Base-by-base conservation (phyloP, 495 filamentous ascomycete genomes). In the Barbatosphaeria neglecta region DNA sequence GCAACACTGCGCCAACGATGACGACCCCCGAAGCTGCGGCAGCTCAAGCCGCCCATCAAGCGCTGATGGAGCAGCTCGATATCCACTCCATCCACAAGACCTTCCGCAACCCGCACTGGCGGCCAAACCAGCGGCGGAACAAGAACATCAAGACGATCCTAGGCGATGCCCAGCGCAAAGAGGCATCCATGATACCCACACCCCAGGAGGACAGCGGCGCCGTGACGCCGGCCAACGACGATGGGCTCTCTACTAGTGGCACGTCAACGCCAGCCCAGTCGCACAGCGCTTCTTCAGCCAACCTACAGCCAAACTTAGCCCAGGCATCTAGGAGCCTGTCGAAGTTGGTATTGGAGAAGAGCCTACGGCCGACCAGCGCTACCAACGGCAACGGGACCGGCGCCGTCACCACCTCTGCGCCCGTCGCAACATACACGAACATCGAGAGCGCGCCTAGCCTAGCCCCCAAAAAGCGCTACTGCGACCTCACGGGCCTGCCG, bases 81-180 rank as follows among this genome's bases (percentile, higher is more conserved):
- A 84, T 95, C 53, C 81, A 88, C 49, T 71, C 77, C 16, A 74
- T 87, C 57, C 82, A 75, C 20, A 87, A 89, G 61, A 84, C 79
- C 46, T 97, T 93, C 73, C 88, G 92, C 52, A 94, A 87, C 58
- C 69, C 82, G 0, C 64, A 80, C 58, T 98, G 90, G 90, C 87
- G 82, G 50, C 85, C 93, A 16, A 84, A 90, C 47, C 84, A 88
- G 63, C 87, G 92, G 13, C 87, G 92, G 62, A 97, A 96, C 73
- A 96, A 96, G 70, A 95, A 93, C 58, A 82, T 97, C 65, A 97
- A 97, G 65, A 86, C 94, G 59, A 88, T 97, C 48, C 74, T 98
- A 50, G 81, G 87, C n/a, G 92, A 98, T 53, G 86, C 82, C 22
- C 74, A 83, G 19, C 80, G 87, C 31, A 89, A 88, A 60, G 82